phyloP scores from a whole-genome alignment of 2,329 filamentous ascomycete species.

The Trichoderma endophyticum region DNA sequence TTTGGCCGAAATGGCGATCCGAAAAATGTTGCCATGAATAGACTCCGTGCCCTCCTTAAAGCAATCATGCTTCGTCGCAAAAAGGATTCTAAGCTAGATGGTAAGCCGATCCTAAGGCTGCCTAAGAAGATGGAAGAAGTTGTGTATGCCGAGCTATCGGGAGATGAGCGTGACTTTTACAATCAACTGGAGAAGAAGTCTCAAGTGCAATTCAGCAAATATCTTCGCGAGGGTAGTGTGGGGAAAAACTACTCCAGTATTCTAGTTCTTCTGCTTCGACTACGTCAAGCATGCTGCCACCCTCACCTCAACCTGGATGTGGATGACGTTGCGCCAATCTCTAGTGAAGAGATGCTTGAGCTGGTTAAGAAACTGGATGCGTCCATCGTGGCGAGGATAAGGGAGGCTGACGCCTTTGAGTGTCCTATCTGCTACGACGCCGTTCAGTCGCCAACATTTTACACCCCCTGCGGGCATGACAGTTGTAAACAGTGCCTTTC shows the following conservation, averaged over 20 bases:
- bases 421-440: conserved; percentile 82
- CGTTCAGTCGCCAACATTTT: conserved; percentile 70
- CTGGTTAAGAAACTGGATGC: conserved; percentile 59
- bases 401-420: conserved; percentile 58
- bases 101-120: conserved; percentile 73
- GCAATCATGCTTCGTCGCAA: conserved; percentile 79
- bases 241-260: conserved; percentile 72
- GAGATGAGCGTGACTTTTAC: conserved; percentile 75
- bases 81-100: conserved; percentile 76
- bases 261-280: conserved; percentile 73
- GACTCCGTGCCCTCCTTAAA: conserved; percentile 72
- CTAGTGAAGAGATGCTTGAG: conserved; percentile 49
- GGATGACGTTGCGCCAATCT: conserved; percentile 39
- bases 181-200: conserved; percentile 67
- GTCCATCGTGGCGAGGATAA: conserved; percentile 66
- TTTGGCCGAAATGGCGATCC: conserved; percentile 46
- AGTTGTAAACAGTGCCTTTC: conserved; percentile 75
- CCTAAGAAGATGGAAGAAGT: conserved; percentile 74
- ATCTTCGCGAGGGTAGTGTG: conserved; percentile 65
- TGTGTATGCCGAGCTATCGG: conserved; percentile 67
- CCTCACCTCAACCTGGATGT: conserved; percentile 33
- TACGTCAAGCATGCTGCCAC: conserved; percentile 66
- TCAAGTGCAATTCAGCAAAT: conserved; percentile 71
- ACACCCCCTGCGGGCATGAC: conserved; percentile 79
- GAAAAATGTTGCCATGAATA: conserved; percentile 61